These are phyloP conservation scores for Grigorovia transvaalensis DNA, from an alignment of 805 yeast species.

Conservation along the genomic window DNA sequence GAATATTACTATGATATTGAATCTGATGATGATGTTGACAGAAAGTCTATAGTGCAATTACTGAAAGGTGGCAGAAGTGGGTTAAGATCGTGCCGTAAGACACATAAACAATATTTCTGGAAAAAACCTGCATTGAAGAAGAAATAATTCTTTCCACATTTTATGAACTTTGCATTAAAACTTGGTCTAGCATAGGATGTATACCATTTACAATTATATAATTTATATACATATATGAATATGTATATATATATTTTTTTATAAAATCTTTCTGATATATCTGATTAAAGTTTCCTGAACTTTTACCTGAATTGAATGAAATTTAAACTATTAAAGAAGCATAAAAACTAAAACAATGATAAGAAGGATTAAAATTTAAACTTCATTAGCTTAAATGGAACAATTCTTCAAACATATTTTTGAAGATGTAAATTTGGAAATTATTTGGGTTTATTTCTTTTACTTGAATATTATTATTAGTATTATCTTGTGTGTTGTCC, in stretches of 20 bases:
- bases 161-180: background rate
- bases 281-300: too few species aligned
- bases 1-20: constrained; percentile 89
- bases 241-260: too few species aligned
- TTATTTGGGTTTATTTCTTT: constrained; percentile 14
- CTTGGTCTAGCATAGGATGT: background rate
- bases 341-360: too few species aligned
- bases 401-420: constrained; percentile 21
- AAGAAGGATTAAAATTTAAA: too few species aligned
- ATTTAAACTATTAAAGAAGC: too few species aligned
- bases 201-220: background rate
- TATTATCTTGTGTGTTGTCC: too few species aligned
- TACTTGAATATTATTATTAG: too few species aligned
- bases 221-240: too few species aligned
- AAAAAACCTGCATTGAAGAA: constrained; percentile 31
- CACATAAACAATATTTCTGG: constrained; percentile 68
- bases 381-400: constrained; percentile 5
- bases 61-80: constrained; percentile 71
- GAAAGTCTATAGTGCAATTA: constrained; percentile 61
- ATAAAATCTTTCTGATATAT: too few species aligned
- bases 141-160: background rate
- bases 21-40: constrained; percentile 58
- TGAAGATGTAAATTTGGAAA: constrained; percentile 28
- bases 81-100: constrained; percentile 80
- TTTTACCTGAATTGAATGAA: too few species aligned